These are phyloP conservation scores for Chamaenerion angustifolium DNA, from an alignment of 345 rosid species.

Conservation along the genomic window DNA sequence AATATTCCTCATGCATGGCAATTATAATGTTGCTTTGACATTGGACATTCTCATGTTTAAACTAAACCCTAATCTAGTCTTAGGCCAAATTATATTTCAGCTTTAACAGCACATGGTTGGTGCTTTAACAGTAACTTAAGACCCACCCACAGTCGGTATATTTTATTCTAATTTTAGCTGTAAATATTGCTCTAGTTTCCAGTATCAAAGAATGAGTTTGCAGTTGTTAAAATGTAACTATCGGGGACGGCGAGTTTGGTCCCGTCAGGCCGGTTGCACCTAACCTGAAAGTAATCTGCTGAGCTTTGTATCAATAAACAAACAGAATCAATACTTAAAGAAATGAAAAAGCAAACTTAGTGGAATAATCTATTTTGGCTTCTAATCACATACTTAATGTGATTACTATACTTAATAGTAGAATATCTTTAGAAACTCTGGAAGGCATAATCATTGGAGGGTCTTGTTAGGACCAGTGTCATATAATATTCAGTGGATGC, in stretches of 20 bases:
- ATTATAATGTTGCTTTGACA: not conserved
- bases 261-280: not conserved
- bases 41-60: not conserved
- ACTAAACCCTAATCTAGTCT: not conserved
- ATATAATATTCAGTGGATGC: not conserved
- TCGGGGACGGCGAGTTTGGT: conserved; percentile 6
- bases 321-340: not conserved
- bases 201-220: conserved; percentile 9
- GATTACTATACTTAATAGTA: not conserved
- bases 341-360: not conserved
- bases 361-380: conserved; percentile 1
- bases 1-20: not conserved
- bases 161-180: not conserved
- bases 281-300: not conserved
- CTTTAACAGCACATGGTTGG: conserved; percentile 2
- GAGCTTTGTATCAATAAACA: too few relatives aligned
- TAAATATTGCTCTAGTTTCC: conserved; percentile 5
- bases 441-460: conserved; percentile 9
- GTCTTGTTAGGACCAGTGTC: not conserved
- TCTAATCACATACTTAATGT: conserved; percentile 2
- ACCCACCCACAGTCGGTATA: conserved; percentile 3
- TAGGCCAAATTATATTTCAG: conserved; percentile 1
- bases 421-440: conserved; percentile 2
- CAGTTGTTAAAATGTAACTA: conserved; percentile 21
- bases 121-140: conserved; percentile 1